Percentiles rank a stretch among this genome's conserved stretches.
phyloP scores from a whole-genome alignment of 148 eudicot genomes.

The Amaranthus cruentus region DNA sequence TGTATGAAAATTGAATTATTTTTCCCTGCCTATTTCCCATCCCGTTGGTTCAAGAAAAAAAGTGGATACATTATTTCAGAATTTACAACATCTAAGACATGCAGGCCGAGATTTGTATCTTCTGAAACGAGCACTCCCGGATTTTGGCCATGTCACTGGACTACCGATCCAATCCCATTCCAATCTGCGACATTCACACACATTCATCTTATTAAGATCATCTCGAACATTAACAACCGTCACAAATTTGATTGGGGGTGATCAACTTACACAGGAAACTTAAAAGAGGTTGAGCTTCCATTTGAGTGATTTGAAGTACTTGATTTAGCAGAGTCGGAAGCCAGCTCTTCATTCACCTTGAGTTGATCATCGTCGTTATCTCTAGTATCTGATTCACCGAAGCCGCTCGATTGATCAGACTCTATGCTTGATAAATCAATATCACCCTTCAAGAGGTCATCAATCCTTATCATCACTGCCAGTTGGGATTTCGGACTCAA shows the following conservation, averaged over 20 bases:
- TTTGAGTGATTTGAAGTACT: constrained; percentile 36
- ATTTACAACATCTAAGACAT: constrained; percentile 48
- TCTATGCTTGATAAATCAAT: constrained; percentile 19
- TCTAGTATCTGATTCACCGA: constrained; percentile 17
- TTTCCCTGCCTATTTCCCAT: background rate
- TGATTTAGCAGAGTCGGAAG: constrained; percentile 30
- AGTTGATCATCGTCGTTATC: constrained; percentile 22
- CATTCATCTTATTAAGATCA: background rate
- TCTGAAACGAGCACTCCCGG: constrained; percentile 29
- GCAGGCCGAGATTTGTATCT: constrained; percentile 29
- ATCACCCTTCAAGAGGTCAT: constrained; percentile 19
- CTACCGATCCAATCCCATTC: constrained; percentile 55
- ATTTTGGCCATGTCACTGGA: constrained; percentile 57
- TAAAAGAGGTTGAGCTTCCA: constrained; percentile 50
- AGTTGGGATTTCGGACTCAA: constrained; percentile 28
- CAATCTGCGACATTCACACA: constrained; percentile 42
- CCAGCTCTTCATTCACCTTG: constrained; percentile 16
- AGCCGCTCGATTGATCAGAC: constrained; percentile 32
- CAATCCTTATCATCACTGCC: constrained; percentile 23
- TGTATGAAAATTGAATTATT: background rate
- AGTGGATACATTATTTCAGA: constrained; percentile 22
- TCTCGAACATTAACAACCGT: background rate
- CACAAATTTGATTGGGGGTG: background rate
- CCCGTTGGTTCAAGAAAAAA: background rate
- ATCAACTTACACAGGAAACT: constrained; percentile 66